Conservation (phyloP, 805 yeast genomes). For the Starmerella sp. region DNA sequence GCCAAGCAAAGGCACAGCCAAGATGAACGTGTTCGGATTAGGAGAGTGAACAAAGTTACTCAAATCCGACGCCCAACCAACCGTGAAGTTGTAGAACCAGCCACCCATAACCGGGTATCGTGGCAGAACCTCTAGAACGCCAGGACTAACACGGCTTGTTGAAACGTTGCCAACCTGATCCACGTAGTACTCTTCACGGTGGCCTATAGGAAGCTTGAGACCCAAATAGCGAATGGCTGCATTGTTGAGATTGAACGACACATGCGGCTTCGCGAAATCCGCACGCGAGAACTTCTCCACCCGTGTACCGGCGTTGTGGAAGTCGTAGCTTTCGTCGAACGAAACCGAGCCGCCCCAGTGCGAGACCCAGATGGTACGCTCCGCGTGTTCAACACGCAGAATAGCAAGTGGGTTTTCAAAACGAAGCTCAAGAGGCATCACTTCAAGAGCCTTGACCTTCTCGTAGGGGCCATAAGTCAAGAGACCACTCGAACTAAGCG, state of each 20-base stretch:
- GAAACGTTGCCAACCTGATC: constrained; percentile 92
- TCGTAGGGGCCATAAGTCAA: constrained; percentile 48
- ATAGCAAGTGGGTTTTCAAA: constrained; percentile 60
- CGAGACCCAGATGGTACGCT: constrained; percentile 79
- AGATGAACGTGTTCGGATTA: constrained; percentile 41
- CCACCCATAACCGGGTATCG: constrained; percentile 93
- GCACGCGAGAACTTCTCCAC: constrained; percentile 60
- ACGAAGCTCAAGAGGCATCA: constrained; percentile 41
- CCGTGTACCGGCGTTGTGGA: constrained; percentile 63
- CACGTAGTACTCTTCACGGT: constrained; percentile 63
- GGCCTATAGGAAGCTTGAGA: constrained; percentile 40
- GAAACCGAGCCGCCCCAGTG: constrained; percentile 65
- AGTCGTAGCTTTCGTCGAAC: constrained; percentile 76
- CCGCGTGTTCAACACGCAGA: constrained; percentile 45
- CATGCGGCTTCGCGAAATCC: constrained; percentile 52
- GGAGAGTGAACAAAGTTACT: constrained; percentile 40
- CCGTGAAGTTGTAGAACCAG: constrained; percentile 89
- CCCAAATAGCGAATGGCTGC: constrained; percentile 54
- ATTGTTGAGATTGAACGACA: constrained; percentile 38
- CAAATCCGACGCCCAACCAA: constrained; percentile 77
- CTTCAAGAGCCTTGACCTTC: constrained; percentile 37
- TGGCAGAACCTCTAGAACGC: constrained; percentile 55
- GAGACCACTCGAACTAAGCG: constrained; percentile 20
- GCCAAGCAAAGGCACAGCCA: constrained; percentile 59
- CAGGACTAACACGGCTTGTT: constrained; percentile 37